phyloP scores from a whole-genome alignment of 371 early-diverging fungal species.

The Mortierella sp. region DNA sequence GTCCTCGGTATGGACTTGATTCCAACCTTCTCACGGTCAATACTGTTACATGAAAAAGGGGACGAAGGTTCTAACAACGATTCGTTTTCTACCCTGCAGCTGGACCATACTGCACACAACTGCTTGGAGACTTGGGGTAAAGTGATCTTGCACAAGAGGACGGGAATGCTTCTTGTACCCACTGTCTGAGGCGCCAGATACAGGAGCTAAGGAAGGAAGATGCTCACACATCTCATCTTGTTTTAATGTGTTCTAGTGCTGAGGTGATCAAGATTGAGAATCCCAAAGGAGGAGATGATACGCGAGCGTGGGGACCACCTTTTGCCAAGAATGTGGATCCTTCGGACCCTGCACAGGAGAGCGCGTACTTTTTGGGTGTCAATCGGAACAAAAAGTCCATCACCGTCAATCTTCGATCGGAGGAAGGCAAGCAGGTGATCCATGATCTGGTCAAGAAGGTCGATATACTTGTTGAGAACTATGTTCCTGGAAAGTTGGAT shows the following conservation, averaged over 20 bases:
- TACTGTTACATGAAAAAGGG: neutral
- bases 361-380: conserved; percentile 90
- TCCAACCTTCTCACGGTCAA: too few species aligned
- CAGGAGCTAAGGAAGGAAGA: neutral
- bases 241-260: conserved; percentile 61
- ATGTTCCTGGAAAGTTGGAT: conserved; percentile 87
- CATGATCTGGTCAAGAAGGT: conserved; percentile 71
- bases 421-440: conserved; percentile 72
- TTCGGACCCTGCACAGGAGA: conserved; percentile 58
- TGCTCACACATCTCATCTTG: neutral
- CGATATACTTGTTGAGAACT: conserved; percentile 93
- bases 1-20: conserved; percentile 77
- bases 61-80: neutral
- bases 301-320: conserved; percentile 88
- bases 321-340: conserved; percentile 60
- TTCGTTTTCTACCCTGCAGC: conserved; percentile 49
- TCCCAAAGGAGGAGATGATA: conserved; percentile 86
- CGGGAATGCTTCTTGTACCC: too few species aligned
- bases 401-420: conserved; percentile 83
- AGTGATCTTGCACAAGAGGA: too few species aligned
- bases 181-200: too few species aligned
- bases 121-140: conserved; percentile 89
- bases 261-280: conserved; percentile 92
- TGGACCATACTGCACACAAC: conserved; percentile 87
- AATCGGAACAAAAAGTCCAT: conserved; percentile 93